These are phyloP conservation scores for Schizothecium vesticola DNA, from an alignment of 495 filamentous ascomycete species.

Conservation along the genomic window DNA sequence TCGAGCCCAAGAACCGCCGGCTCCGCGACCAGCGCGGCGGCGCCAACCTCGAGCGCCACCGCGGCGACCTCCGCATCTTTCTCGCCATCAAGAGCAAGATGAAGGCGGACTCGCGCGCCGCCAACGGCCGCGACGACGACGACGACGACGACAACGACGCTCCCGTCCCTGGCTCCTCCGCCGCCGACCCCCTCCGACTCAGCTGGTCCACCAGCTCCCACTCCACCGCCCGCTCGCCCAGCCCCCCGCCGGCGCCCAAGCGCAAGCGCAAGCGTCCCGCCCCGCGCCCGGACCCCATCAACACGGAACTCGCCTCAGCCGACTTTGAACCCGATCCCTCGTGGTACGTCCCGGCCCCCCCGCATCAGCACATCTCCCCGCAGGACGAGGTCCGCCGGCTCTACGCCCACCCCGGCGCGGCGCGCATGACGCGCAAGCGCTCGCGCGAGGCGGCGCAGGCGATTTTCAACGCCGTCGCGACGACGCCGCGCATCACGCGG, in stretches of 20 bases:
- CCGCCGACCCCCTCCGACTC: neutral
- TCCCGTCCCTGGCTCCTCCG: too few relatives aligned
- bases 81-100: conserved; percentile 8
- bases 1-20: neutral
- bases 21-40: conserved; percentile 18
- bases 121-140: neutral
- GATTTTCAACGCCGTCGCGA: neutral
- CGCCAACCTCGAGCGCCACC: conserved; percentile 34
- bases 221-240: neutral
- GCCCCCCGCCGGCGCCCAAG: neutral
- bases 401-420: neutral
- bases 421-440: conserved; percentile 3
- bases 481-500: neutral
- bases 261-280: neutral
- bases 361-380: neutral
- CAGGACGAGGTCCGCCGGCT: neutral
- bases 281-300: neutral
- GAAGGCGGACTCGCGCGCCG: neutral
- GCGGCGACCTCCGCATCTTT: conserved; percentile 30
- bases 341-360: neutral
- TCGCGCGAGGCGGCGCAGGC: neutral
- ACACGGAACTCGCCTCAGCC: neutral
- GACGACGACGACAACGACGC: neutral
- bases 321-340: neutral
- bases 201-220: neutral